These are phyloP conservation scores for Trapa bicornis DNA, from an alignment of 345 rosid genomes.

Conservation along the genomic window DNA sequence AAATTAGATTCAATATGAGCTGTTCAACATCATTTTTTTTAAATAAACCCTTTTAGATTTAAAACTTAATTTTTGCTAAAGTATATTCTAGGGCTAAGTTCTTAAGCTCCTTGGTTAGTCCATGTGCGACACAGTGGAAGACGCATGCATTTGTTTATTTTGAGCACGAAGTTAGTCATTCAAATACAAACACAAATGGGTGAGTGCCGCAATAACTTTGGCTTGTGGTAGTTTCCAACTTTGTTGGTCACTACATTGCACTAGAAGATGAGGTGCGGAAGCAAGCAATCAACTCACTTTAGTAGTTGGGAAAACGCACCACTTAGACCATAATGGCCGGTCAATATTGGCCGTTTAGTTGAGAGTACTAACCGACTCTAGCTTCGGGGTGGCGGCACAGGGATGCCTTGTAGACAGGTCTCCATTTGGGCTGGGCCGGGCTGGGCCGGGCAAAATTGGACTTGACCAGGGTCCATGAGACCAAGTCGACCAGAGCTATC, in stretches of 20 bases:
- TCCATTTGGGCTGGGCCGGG: constrained; percentile 65
- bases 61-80: too few relatives aligned
- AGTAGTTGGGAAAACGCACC: background rate
- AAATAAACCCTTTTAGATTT: too few relatives aligned
- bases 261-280: too few relatives aligned
- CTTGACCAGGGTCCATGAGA: constrained; percentile 69
- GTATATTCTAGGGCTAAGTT: constrained; percentile 41
- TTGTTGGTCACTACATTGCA: too few relatives aligned
- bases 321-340: background rate
- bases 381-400: constrained; percentile 40
- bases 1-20: too few relatives aligned
- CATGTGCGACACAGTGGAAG: constrained; percentile 85
- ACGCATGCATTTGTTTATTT: constrained; percentile 45
- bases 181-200: background rate
- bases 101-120: constrained; percentile 41
- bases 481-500: constrained; percentile 82
- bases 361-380: constrained; percentile 45
- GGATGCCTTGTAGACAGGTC: constrained; percentile 70
- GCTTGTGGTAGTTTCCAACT: too few relatives aligned
- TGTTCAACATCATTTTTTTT: too few relatives aligned
- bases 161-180: background rate
- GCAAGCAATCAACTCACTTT: background rate
- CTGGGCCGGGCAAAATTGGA: constrained; percentile 56
- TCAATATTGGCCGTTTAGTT: background rate
- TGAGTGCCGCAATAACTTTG: too few relatives aligned